A percentile compares a stretch with the other conserved stretches of the same genome.
Evolutionary conservation across 2,329 filamentous ascomycete species (phyloP).

Genomic region (Zelopaecilomyces penicillatus): DNA sequence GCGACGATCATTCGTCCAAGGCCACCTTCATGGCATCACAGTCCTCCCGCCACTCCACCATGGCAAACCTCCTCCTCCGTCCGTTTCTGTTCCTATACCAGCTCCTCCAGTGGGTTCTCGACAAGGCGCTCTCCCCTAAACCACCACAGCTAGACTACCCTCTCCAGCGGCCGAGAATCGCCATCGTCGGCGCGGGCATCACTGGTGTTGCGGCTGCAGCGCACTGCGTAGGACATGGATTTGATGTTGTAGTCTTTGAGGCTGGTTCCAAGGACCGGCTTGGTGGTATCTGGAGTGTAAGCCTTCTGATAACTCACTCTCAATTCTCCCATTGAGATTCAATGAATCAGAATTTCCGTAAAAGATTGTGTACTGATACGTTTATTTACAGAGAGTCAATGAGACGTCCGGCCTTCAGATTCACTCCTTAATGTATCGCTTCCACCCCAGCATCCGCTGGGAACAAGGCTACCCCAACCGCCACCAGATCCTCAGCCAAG

Average conservation of each 20-base stretch:
- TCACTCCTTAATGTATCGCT: conserved; percentile 80
- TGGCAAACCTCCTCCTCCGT: conserved; percentile 35
- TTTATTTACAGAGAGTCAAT: conserved; percentile 55
- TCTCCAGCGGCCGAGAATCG: conserved; percentile 56
- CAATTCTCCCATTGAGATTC: background rate
- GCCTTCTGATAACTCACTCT: conserved; percentile 16
- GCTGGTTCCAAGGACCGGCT: conserved; percentile 56
- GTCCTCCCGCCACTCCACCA: background rate
- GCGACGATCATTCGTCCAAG: background rate
- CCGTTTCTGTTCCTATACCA: conserved; percentile 56
- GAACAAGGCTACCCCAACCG: conserved; percentile 68
- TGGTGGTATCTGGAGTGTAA: conserved; percentile 73
- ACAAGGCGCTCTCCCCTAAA: conserved; percentile 58
- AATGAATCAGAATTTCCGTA: background rate
- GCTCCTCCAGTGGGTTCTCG: conserved; percentile 55
- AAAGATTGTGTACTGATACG: background rate
- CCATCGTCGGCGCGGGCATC: conserved; percentile 62
- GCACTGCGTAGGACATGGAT: conserved; percentile 78
- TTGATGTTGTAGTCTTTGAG: conserved; percentile 75
- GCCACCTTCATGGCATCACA: conserved; percentile 2
- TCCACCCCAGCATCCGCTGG: conserved; percentile 73
- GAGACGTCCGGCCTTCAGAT: conserved; percentile 77
- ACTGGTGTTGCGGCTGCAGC: conserved; percentile 71
- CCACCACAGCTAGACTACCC: conserved; percentile 53
- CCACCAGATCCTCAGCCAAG: conserved; percentile 65